Percentiles rank a stretch among this genome's conserved stretches.
These are phyloP conservation scores for Allantophomopsis lycopodina DNA, from an alignment of 2,329 filamentous ascomycete genomes.

Conservation along the genomic window DNA sequence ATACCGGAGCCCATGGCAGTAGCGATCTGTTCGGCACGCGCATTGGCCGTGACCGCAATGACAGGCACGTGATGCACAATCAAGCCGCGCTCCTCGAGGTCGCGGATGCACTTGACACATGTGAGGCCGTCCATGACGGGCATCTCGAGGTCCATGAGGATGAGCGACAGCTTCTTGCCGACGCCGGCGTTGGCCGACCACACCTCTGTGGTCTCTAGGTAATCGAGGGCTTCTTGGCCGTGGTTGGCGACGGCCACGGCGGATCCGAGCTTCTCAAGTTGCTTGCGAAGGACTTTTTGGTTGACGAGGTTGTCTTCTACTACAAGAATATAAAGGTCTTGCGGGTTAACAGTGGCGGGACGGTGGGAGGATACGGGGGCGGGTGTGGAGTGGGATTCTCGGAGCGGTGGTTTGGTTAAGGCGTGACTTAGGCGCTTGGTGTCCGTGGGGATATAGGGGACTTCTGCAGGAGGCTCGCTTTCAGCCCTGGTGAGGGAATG, in stretches of 20 bases:
- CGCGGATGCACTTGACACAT: slow-evolving; percentile 25
- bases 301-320: slow-evolving; percentile 56
- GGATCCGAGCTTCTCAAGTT: slow-evolving; percentile 42
- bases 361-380: not conserved
- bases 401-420: not conserved
- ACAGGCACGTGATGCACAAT: slow-evolving; percentile 34
- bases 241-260: slow-evolving; percentile 49
- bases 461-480: too few relatives aligned
- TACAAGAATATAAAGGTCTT: slow-evolving; percentile 31
- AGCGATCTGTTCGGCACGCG: slow-evolving; percentile 25
- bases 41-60: slow-evolving; percentile 32
- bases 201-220: slow-evolving; percentile 37
- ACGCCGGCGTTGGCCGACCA: slow-evolving; percentile 27
- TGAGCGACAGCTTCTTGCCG: slow-evolving; percentile 36
- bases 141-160: slow-evolving; percentile 34
- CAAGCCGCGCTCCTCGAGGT: slow-evolving; percentile 9
- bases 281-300: slow-evolving; percentile 48
- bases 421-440: not conserved
- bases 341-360: slow-evolving; percentile 1
- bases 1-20: slow-evolving; percentile 23
- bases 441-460: not conserved
- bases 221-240: slow-evolving; percentile 44
- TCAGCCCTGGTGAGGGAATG: not conserved
- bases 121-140: slow-evolving; percentile 32
- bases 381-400: too few relatives aligned